Evolutionary conservation across 495 filamentous ascomycete genomes (phyloP).

Genomic region (Filosporella fistucella): DNA sequence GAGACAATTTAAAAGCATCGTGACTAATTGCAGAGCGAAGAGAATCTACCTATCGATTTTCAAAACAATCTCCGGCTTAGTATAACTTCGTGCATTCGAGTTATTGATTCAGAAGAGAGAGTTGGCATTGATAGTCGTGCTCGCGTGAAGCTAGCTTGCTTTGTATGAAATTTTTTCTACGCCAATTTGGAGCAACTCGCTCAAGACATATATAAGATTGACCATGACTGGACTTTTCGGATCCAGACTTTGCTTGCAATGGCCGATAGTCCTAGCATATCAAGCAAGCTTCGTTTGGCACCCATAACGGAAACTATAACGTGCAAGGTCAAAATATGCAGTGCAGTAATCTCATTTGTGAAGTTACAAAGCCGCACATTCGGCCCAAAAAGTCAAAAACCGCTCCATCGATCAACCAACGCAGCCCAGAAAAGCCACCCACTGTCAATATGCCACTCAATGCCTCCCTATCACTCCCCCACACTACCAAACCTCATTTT

Average conservation of each 20-base stretch:
- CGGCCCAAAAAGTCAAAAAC: conserved; percentile 1
- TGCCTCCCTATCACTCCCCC: not conserved
- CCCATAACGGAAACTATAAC: not conserved
- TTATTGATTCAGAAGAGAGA: not conserved
- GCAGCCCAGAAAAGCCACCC: not conserved
- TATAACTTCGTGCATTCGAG: not conserved
- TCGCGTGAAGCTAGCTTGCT: too few species aligned
- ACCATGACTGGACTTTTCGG: not conserved
- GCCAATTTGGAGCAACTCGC: not conserved
- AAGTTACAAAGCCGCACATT: conserved; percentile 11
- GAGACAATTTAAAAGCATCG: not conserved
- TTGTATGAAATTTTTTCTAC: too few species aligned
- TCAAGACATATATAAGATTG: too few species aligned
- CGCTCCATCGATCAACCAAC: not conserved
- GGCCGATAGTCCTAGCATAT: not conserved
- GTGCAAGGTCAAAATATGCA: not conserved
- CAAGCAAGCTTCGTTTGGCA: not conserved
- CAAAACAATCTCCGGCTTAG: not conserved
- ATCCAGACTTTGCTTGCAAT: not conserved
- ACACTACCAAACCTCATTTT: conserved; percentile 10
- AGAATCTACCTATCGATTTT: not conserved
- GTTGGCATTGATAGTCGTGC: too few species aligned
- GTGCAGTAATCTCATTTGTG: not conserved
- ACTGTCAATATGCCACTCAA: not conserved
- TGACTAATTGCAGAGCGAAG: not conserved